A percentile compares a stretch with the other conserved stretches of the same genome.
phyloP scores from a whole-genome alignment of 2,329 filamentous ascomycete genomes.

The Penicillium sp. region DNA sequence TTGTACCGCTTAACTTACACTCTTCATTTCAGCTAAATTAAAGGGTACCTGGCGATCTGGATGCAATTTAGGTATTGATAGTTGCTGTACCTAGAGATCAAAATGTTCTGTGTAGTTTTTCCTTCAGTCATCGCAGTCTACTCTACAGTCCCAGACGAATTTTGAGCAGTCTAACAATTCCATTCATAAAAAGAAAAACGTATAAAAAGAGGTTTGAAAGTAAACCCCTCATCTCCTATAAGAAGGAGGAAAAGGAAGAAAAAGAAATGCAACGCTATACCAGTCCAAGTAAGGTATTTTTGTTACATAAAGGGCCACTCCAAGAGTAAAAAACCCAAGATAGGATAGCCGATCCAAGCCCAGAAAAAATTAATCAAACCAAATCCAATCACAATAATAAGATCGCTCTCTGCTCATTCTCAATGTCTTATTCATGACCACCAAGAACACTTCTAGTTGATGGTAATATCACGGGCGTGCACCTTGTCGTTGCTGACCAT shows the following conservation, averaged over 20 bases:
- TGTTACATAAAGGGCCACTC: slow-evolving; percentile 12
- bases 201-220: slow-evolving; percentile 1
- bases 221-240: slow-evolving; percentile 7
- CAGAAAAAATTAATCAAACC: background rate
- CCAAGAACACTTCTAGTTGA: slow-evolving; percentile 15
- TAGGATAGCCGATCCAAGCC: slow-evolving; percentile 12
- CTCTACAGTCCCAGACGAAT: background rate
- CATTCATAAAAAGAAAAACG: slow-evolving; percentile 15
- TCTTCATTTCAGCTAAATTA: too few species aligned
- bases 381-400: background rate
- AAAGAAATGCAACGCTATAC: slow-evolving; percentile 9
- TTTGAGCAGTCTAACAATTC: slow-evolving; percentile 20
- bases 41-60: too few species aligned
- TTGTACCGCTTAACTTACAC: too few species aligned
- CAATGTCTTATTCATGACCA: background rate
- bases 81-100: too few species aligned
- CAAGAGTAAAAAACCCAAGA: slow-evolving; percentile 1
- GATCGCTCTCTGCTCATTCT: background rate
- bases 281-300: slow-evolving; percentile 8
- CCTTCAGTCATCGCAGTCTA: background rate
- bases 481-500: slow-evolving; percentile 30
- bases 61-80: too few species aligned
- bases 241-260: slow-evolving; percentile 11
- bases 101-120: too few species aligned
- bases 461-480: slow-evolving; percentile 27